Percentiles rank a stretch among this genome's conserved stretches.
These are phyloP conservation scores for Colletotrichum lini DNA, from an alignment of 2,329 filamentous ascomycete genomes.

Conservation along the genomic window DNA sequence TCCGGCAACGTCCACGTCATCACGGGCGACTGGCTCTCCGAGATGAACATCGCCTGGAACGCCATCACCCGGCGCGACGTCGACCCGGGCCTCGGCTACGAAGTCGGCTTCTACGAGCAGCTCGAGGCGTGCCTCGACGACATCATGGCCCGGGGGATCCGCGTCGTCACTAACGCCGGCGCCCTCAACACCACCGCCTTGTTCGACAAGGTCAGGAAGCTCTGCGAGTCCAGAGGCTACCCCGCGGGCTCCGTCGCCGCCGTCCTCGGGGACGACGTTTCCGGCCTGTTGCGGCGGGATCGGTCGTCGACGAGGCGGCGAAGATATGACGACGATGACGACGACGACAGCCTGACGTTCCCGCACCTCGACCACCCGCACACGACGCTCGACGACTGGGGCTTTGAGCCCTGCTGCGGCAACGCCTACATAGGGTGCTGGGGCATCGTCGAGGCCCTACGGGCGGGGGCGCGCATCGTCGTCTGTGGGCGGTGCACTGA, in stretches of 20 bases:
- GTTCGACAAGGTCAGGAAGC: conserved; percentile 49
- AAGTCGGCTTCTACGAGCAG: conserved; percentile 43
- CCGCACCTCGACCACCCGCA: conserved; percentile 51
- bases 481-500: conserved; percentile 60
- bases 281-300: conserved; percentile 8
- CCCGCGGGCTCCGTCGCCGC: conserved; percentile 28
- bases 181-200: conserved; percentile 54
- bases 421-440: conserved; percentile 68
- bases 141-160: conserved; percentile 53
- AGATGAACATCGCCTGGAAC: conserved; percentile 66
- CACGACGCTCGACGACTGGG: conserved; percentile 47
- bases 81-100: conserved; percentile 37
- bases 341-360: conserved; percentile 32
- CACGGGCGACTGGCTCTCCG: conserved; percentile 58
- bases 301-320: not conserved
- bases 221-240: conserved; percentile 46
- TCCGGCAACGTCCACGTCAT: conserved; percentile 53
- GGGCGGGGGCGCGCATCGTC: conserved; percentile 58
- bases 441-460: conserved; percentile 56
- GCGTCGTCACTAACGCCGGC: conserved; percentile 58
- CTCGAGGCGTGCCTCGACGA: conserved; percentile 55
- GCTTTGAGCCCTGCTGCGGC: conserved; percentile 44
- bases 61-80: conserved; percentile 49
- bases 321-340: not conserved
- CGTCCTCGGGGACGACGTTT: conserved; percentile 26